Base-by-base conservation (phyloP, 352 stramenopile genomes). In the Globisporangium spiculum region DNA sequence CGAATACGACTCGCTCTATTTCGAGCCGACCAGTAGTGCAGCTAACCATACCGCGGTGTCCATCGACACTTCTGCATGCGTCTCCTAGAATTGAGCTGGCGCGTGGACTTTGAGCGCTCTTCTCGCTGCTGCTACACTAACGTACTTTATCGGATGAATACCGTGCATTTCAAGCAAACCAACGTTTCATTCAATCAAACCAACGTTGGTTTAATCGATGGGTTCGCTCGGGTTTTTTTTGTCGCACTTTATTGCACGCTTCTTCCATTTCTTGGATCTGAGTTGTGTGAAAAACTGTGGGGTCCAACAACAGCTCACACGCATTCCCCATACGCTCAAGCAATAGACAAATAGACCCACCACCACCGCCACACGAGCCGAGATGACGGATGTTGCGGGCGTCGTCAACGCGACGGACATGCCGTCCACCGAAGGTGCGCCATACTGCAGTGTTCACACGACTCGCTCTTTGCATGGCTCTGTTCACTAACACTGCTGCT, bases 391-490 rank as follows among this genome's bases (percentile, higher is more conserved):
- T 22, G 41, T 20, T 50, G 41, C 41, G 18, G 41, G 41, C 41
- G 41, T 50, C 41, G 41, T 50, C 41, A 8, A 22, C 32, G 60
- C n/a, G 30, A 57, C 53, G 38, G 48, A 24, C 48, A 38, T 60
- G 18, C 64, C 64, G 24, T 63, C 64, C 27, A 69, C 64, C n/a
- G 55, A 69, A 64, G 64, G 64, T 69, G 38, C 32, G 53, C 34
- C 6, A n/a, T 50, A 22, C 16, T 50, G 41, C 7, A 10, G 41
- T 5, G 18, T 1, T 50, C 1, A 1, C 20, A 50, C 8, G 5
- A 20, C 8, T 41, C 14, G 4, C 18, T 57, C 36, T 32, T 4
- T 60, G 27, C 38, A 44, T 54, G 38, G 50, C 30, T 16, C 16
- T 24, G 7, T 12, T 26, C 55, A 27, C 26, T 20, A 20, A 26